Conservation (phyloP, 257 asterid species). For the Solanum ossicruentum region DNA sequence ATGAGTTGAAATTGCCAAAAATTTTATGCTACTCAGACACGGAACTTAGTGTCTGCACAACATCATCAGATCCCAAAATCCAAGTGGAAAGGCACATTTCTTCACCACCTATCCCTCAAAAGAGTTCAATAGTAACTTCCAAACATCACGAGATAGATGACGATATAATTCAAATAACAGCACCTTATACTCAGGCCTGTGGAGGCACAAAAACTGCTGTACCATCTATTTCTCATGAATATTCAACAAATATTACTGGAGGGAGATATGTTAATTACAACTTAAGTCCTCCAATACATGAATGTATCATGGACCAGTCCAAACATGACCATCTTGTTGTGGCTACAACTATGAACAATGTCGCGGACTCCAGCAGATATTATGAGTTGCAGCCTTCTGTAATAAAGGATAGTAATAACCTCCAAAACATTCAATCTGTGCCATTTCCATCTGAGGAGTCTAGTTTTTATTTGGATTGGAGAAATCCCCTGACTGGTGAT, state of each 20-base stretch:
- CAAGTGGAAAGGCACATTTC: neutral
- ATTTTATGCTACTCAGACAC: conserved; percentile 8
- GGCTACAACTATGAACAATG: neutral
- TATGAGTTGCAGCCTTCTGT: conserved; percentile 1
- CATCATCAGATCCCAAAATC: conserved; percentile 7
- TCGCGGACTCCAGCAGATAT: conserved; percentile 1
- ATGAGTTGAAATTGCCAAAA: conserved; percentile 18
- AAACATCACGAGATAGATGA: conserved; percentile 5
- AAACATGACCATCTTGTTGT: conserved; percentile 1
- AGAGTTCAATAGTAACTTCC: neutral
- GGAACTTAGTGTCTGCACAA: neutral
- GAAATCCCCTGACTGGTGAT: neutral
- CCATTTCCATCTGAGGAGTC: conserved; percentile 9
- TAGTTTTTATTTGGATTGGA: neutral
- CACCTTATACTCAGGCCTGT: conserved; percentile 3
- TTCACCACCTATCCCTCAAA: neutral
- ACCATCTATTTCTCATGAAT: conserved; percentile 11
- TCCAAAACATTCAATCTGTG: conserved; percentile 7
- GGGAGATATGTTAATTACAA: conserved; percentile 11
- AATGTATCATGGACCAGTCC: neutral
- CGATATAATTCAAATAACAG: conserved; percentile 3
- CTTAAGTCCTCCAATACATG: neutral
- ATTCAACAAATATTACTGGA: conserved; percentile 4
- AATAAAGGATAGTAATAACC: conserved; percentile 10
- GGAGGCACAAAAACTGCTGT: conserved; percentile 12